Evolutionary conservation across 2,329 filamentous ascomycete genomes (phyloP).

Genomic region (Cladosporium sp.): DNA sequence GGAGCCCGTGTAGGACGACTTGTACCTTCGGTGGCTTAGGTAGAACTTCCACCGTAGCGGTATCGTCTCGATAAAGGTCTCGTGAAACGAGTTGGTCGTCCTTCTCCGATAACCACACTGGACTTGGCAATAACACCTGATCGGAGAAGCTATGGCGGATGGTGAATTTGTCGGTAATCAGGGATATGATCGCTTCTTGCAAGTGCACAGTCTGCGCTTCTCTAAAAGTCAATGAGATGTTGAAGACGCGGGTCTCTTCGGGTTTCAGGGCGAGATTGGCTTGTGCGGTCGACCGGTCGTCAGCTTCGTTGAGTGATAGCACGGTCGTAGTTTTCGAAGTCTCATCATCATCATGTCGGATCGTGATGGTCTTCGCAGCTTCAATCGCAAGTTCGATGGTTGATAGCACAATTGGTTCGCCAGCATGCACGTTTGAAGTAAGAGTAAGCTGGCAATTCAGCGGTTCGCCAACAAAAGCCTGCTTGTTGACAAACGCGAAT

Average conservation of each 20-base stretch:
- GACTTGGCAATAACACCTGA: slow-evolving; percentile 2
- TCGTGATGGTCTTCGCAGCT: slow-evolving; percentile 18
- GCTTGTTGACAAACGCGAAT: slow-evolving; percentile 54
- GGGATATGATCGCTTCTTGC: slow-evolving; percentile 60
- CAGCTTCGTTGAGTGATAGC: neutral
- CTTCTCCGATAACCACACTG: neutral
- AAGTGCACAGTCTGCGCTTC: slow-evolving; percentile 78
- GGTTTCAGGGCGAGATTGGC: slow-evolving; percentile 67
- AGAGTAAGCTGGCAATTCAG: slow-evolving; percentile 58
- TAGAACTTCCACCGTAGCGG: slow-evolving; percentile 66
- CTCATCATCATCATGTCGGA: slow-evolving; percentile 21
- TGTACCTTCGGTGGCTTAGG: slow-evolving; percentile 92
- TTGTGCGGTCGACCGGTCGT: slow-evolving; percentile 20
- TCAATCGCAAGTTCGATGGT: slow-evolving; percentile 26
- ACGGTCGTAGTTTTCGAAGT: neutral
- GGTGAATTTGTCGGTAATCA: slow-evolving; percentile 66
- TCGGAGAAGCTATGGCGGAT: slow-evolving; percentile 63
- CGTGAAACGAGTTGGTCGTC: neutral
- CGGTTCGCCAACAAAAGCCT: slow-evolving; percentile 61
- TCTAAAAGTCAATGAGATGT: slow-evolving; percentile 70
- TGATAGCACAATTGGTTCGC: slow-evolving; percentile 26
- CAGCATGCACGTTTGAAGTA: slow-evolving; percentile 48
- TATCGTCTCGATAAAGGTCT: slow-evolving; percentile 43
- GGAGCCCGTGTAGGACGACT: slow-evolving; percentile 63
- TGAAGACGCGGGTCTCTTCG: slow-evolving; percentile 48